Evolutionary conservation across 2,329 filamentous ascomycete species (phyloP).

Genomic region (Podosphaera leucotricha): DNA sequence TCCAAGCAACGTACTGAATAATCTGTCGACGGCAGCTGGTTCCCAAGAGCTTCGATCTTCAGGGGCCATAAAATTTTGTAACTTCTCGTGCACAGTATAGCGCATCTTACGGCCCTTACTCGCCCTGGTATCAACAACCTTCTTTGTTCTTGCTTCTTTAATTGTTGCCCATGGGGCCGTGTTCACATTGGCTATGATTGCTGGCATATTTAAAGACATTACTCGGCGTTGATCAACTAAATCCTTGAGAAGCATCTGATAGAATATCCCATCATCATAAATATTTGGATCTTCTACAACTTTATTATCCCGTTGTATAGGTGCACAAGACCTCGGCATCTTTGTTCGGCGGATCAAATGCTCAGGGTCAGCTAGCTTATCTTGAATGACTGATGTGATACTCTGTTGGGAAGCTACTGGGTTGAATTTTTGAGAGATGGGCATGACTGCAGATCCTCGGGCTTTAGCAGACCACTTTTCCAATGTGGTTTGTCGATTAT

Average conservation of each 20-base stretch:
- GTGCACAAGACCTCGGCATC: conserved; percentile 54
- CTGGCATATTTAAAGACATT: conserved; percentile 26
- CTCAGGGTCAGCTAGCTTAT: conserved; percentile 42
- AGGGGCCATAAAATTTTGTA: conserved; percentile 94
- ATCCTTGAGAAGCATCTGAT: conserved; percentile 78
- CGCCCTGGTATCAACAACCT: conserved; percentile 74
- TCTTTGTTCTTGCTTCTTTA: conserved; percentile 57
- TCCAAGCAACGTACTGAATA: conserved; percentile 55
- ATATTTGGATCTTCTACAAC: conserved; percentile 35
- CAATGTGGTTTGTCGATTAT: conserved; percentile 45
- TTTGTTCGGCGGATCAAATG: conserved; percentile 45
- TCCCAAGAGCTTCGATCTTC: conserved; percentile 68
- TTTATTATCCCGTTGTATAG: conserved; percentile 36
- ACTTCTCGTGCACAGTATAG: conserved; percentile 87
- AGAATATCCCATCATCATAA: conserved; percentile 90
- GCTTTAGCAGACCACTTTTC: conserved; percentile 83
- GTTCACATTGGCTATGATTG: conserved; percentile 15
- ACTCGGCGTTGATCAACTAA: conserved; percentile 72
- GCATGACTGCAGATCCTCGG: conserved; percentile 31
- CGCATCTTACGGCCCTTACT: conserved; percentile 87
- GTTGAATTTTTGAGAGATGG: conserved; percentile 33
- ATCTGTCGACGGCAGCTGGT: conserved; percentile 49
- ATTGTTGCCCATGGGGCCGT: conserved; percentile 36
- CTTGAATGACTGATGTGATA: conserved; percentile 42
- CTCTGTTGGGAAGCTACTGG: conserved; percentile 28